These are phyloP conservation scores for Apophysomyces sp. DNA, from an alignment of 371 early-diverging fungal genomes.

Conservation along the genomic window DNA sequence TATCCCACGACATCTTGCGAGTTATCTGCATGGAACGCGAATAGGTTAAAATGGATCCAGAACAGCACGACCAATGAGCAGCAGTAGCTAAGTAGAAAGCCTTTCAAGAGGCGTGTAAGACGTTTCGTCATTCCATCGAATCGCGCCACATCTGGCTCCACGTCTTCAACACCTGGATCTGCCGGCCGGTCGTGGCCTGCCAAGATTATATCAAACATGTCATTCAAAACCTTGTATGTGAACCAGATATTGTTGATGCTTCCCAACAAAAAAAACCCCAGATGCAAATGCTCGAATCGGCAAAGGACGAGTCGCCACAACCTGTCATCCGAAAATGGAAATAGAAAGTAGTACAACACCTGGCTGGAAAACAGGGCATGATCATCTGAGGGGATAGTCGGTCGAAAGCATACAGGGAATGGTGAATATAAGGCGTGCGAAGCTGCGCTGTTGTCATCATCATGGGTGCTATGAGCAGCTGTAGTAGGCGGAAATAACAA, in stretches of 20 bases:
- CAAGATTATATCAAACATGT: constrained; percentile 57
- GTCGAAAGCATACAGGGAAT: constrained; percentile 35
- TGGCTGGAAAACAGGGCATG: constrained; percentile 34
- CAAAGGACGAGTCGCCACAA: constrained; percentile 54
- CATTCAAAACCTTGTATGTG: constrained; percentile 54
- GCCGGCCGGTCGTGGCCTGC: background rate
- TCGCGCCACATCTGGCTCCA: constrained; percentile 8
- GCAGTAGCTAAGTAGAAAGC: constrained; percentile 39
- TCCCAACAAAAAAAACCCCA: constrained; percentile 64
- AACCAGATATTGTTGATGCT: constrained; percentile 58
- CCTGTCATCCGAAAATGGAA: constrained; percentile 54
- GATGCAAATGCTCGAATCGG: constrained; percentile 55
- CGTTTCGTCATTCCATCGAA: constrained; percentile 14
- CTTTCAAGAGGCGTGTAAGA: constrained; percentile 22
- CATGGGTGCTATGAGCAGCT: background rate
- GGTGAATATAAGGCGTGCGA: constrained; percentile 34
- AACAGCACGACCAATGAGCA: constrained; percentile 51
- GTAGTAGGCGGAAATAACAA: constrained; percentile 7
- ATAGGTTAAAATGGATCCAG: constrained; percentile 64
- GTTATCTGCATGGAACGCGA: constrained; percentile 54
- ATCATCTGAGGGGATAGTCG: constrained; percentile 6
- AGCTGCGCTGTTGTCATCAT: constrained; percentile 1
- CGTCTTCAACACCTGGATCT: background rate
- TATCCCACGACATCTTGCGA: constrained; percentile 9
- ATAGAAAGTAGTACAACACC: constrained; percentile 37